A percentile compares a stretch with the other conserved stretches of the same genome.
Conservation (phyloP, 768 basidiomycete genomes). For the Butyriboletus loyo region DNA sequence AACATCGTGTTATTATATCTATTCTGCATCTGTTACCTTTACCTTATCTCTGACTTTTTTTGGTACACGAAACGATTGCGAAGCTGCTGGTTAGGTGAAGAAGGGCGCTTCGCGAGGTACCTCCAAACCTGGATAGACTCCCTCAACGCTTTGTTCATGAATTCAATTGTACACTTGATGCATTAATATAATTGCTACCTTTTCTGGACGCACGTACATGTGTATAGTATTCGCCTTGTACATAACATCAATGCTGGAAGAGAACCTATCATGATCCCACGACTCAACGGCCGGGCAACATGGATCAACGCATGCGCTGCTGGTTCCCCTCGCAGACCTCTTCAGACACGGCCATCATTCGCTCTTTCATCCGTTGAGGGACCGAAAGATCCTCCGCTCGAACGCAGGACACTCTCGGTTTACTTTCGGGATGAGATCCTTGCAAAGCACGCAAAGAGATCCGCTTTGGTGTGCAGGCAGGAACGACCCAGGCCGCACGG, state of each 20-base stretch:
- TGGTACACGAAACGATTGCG: neutral
- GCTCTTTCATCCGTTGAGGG: conserved; percentile 58
- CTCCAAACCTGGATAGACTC: conserved; percentile 13
- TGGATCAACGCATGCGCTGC: neutral
- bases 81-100: neutral
- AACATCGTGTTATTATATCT: conserved; percentile 14
- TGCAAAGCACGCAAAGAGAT: conserved; percentile 42
- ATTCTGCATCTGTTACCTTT: conserved; percentile 25
- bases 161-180: conserved; percentile 15
- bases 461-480: conserved; percentile 63
- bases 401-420: conserved; percentile 51
- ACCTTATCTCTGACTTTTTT: conserved; percentile 16
- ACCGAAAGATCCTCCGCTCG: conserved; percentile 52
- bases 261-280: conserved; percentile 1
- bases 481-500: conserved; percentile 59
- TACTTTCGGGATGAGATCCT: conserved; percentile 63
- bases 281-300: neutral
- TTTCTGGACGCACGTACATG: neutral
- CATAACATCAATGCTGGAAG: neutral
- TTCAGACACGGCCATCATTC: conserved; percentile 27
- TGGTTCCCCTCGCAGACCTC: conserved; percentile 2
- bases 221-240: no score
- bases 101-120: neutral
- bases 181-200: neutral
- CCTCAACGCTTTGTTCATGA: conserved; percentile 8